Percentiles rank a stretch among this genome's conserved stretches.
Conservation (phyloP, 495 filamentous ascomycete species). For the Trichodelitschia bisporula region DNA sequence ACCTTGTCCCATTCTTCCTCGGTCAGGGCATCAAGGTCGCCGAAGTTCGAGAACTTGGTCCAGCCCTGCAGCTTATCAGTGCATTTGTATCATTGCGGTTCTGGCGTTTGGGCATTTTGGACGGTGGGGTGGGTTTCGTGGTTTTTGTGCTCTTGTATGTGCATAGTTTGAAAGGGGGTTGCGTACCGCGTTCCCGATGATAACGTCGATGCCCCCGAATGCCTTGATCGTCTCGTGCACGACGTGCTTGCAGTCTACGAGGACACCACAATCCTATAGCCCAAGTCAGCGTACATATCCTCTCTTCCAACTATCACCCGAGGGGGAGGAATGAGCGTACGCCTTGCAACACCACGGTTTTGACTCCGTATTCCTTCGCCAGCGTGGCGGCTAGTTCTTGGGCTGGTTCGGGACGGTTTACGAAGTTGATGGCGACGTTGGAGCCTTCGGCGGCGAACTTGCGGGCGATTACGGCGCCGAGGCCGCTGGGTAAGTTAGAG, state of each 20-base stretch:
- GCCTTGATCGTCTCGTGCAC: conserved; percentile 30
- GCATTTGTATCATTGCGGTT: neutral
- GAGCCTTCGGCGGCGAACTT: conserved; percentile 42
- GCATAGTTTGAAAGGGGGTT: neutral
- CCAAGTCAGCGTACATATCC: too few relatives aligned
- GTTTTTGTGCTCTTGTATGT: too few relatives aligned
- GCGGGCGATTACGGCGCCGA: conserved; percentile 34
- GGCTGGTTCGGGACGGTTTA: conserved; percentile 26
- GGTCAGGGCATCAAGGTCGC: conserved; percentile 34
- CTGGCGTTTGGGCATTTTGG: neutral
- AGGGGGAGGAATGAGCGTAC: conserved; percentile 16
- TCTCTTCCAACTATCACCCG: neutral
- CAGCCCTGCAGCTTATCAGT: conserved; percentile 24
- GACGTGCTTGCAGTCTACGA: conserved; percentile 25
- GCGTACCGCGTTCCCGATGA: conserved; percentile 43
- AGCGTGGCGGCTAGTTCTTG: conserved; percentile 27
- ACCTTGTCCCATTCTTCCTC: conserved; percentile 52
- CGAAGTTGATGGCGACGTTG: conserved; percentile 50
- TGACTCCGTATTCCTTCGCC: conserved; percentile 25
- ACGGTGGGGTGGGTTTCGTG: too few relatives aligned
- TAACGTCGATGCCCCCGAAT: conserved; percentile 42
- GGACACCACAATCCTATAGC: conserved; percentile 30
- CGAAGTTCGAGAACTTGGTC: conserved; percentile 37
- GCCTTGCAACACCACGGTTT: conserved; percentile 30
- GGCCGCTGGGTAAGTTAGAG: too few relatives aligned